Percentiles rank a stretch among this genome's conserved stretches.
Conservation (phyloP, 1,284 basidiomycete genomes). For the Ceratobasidium sp. region DNA sequence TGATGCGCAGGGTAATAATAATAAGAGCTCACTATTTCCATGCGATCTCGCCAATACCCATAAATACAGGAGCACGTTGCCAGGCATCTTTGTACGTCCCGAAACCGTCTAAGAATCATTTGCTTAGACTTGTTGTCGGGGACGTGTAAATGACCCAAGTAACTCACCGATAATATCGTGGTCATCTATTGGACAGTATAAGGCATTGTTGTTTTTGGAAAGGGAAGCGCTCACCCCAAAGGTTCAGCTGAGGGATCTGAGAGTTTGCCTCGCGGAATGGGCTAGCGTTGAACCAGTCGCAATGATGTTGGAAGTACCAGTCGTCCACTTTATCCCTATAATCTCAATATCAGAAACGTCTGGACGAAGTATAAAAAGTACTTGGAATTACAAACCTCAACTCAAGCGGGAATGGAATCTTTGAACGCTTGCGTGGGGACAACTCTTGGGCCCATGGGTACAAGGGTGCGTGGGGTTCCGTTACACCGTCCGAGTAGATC, state of each 20-base stretch:
- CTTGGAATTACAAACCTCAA: slow-evolving; percentile 3
- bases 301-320: slow-evolving; percentile 43
- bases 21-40: slow-evolving; percentile 55
- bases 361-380: neutral
- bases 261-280: slow-evolving; percentile 41
- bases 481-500: slow-evolving; percentile 38
- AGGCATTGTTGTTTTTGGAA: neutral
- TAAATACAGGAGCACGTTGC: slow-evolving; percentile 55
- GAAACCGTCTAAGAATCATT: slow-evolving; percentile 56
- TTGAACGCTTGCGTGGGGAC: slow-evolving; percentile 31
- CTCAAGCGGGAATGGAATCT: slow-evolving; percentile 38
- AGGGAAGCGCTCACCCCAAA: slow-evolving; percentile 26
- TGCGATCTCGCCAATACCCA: slow-evolving; percentile 53
- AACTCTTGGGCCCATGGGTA: slow-evolving; percentile 40
- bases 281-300: slow-evolving; percentile 41
- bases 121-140: neutral
- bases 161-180: slow-evolving; percentile 40
- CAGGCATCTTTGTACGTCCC: slow-evolving; percentile 57
- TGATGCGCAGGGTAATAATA: neutral
- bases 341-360: neutral
- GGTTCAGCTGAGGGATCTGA: slow-evolving; percentile 38
- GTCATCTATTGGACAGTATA: slow-evolving; percentile 13
- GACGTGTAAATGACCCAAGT: neutral
- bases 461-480: slow-evolving; percentile 32
- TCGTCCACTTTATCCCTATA: slow-evolving; percentile 38